A percentile compares a stretch with the other conserved stretches of the same genome.
phyloP scores from a whole-genome alignment of 805 yeast species.

The Tetrapisispora phaffii region DNA sequence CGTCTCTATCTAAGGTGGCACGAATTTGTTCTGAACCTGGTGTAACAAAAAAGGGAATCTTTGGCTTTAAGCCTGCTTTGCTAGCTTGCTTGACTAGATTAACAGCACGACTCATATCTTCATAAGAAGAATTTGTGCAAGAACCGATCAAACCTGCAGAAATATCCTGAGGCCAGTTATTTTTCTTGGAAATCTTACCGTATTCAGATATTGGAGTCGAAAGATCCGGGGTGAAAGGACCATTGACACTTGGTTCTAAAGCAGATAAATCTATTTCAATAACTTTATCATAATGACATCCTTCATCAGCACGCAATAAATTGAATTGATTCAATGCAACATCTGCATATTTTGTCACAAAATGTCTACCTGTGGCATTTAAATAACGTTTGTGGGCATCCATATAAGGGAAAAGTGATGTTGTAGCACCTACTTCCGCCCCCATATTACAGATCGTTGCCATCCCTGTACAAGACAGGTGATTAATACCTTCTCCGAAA shows the following conservation, averaged over 20 bases:
- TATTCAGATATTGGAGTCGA: conserved; percentile 85
- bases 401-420: conserved; percentile 93
- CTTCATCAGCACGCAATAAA: conserved; percentile 74
- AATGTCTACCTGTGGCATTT: conserved; percentile 63
- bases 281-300: conserved; percentile 84
- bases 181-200: conserved; percentile 55
- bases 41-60: conserved; percentile 85
- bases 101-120: conserved; percentile 95
- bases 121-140: conserved; percentile 96
- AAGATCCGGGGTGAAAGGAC: conserved; percentile 97
- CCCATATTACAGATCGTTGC: conserved; percentile 99
- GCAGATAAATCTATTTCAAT: conserved; percentile 79
- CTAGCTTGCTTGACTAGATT: conserved; percentile 83
- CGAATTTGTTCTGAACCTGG: conserved; percentile 98
- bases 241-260: conserved; percentile 91
- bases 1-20: conserved; percentile 95
- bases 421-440: conserved; percentile 98
- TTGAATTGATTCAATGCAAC: conserved; percentile 43
- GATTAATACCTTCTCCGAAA: conserved; percentile 87
- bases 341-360: conserved; percentile 60
- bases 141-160: conserved; percentile 95
- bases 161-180: conserved; percentile 79
- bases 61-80: conserved; percentile 77
- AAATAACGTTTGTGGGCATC: conserved; percentile 70
- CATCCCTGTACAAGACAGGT: conserved; percentile 95